Conservation (phyloP, 2,329 filamentous ascomycete genomes). For the Diplodia intermedia region DNA sequence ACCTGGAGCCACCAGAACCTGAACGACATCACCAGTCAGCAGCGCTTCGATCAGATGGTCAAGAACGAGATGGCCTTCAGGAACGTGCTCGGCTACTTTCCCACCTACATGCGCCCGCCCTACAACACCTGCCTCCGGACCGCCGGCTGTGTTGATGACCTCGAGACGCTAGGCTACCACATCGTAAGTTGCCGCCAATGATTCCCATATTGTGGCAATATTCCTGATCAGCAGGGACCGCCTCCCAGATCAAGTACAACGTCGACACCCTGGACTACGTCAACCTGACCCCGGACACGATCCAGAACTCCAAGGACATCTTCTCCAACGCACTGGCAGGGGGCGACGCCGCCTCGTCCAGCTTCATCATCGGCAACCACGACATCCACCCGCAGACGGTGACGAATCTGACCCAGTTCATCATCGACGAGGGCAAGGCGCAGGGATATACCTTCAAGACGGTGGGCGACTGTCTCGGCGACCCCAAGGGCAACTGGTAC, state of each 20-base stretch:
- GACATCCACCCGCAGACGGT: slow-evolving; percentile 61
- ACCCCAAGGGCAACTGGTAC: slow-evolving; percentile 62
- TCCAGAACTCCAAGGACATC: slow-evolving; percentile 28
- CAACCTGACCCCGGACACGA: slow-evolving; percentile 31
- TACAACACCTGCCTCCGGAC: slow-evolving; percentile 48
- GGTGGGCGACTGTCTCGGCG: slow-evolving; percentile 64
- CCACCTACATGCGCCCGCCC: slow-evolving; percentile 61
- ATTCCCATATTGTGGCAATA: neutral
- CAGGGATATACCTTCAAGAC: slow-evolving; percentile 53
- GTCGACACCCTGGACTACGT: slow-evolving; percentile 41
- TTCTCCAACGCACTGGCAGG: slow-evolving; percentile 1
- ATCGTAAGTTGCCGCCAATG: slow-evolving; percentile 39
- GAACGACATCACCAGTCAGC: slow-evolving; percentile 44
- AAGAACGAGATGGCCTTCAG: slow-evolving; percentile 59
- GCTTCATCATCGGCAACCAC: slow-evolving; percentile 48
- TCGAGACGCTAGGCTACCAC: slow-evolving; percentile 58
- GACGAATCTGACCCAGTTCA: slow-evolving; percentile 55
- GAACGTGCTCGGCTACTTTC: slow-evolving; percentile 54
- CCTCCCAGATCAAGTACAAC: slow-evolving; percentile 41
- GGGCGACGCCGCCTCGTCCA: neutral
- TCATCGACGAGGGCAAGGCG: slow-evolving; percentile 50
- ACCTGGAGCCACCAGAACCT: slow-evolving; percentile 54
- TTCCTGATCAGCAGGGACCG: neutral
- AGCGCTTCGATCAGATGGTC: slow-evolving; percentile 56
- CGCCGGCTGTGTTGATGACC: slow-evolving; percentile 42